A percentile compares a stretch with the other conserved stretches of the same genome.
phyloP scores from a whole-genome alignment of 441 rosid species.

The Croton laevigatus region DNA sequence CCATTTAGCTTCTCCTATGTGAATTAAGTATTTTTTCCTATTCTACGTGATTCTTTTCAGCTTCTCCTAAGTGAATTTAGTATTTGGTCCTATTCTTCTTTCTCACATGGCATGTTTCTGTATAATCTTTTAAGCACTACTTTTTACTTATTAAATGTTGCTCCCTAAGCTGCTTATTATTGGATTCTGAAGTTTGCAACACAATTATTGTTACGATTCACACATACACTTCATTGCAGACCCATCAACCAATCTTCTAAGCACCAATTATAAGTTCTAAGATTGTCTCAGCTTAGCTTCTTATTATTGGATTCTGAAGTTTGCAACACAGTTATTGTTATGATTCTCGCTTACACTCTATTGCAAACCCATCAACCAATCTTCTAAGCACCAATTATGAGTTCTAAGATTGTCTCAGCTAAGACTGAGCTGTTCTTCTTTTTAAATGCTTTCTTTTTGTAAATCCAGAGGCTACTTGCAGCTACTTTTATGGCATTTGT shows the following conservation, averaged over 20 bases:
- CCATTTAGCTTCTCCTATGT: not conserved
- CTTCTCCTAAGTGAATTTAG: too few relatives aligned
- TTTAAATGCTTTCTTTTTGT: not conserved
- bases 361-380: too few relatives aligned
- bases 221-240: too few relatives aligned
- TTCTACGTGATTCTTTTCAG: not conserved
- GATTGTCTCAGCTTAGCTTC: not conserved
- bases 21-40: not conserved
- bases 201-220: not conserved
- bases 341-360: too few relatives aligned
- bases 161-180: not conserved
- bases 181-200: not conserved
- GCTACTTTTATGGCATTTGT: too few relatives aligned
- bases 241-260: not conserved
- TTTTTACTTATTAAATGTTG: too few relatives aligned
- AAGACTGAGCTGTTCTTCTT: not conserved
- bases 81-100: too few relatives aligned
- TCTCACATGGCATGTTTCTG: too few relatives aligned
- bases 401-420: not conserved
- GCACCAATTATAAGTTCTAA: not conserved
- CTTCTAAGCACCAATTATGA: too few relatives aligned
- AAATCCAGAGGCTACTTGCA: not conserved
- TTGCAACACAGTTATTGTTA: not conserved
- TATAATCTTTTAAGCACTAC: not conserved
- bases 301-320: constrained; percentile 3